phyloP scores from a whole-genome alignment of 2,329 filamentous ascomycete species.

The Nakataea oryzae region DNA sequence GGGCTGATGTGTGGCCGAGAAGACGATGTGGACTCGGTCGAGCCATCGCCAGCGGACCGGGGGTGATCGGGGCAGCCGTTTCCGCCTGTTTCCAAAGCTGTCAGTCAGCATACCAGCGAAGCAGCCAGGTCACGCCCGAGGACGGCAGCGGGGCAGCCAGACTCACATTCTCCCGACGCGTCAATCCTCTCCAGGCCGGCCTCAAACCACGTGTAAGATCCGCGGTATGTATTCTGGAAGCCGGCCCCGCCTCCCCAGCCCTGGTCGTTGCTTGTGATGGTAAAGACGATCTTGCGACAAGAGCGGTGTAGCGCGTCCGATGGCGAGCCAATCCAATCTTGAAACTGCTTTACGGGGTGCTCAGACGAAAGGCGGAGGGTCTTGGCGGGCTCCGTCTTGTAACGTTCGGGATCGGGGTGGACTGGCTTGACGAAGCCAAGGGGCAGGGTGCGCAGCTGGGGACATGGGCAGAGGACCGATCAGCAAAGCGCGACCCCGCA shows the following conservation, averaged over 20 bases:
- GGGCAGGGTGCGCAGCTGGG: constrained; percentile 27
- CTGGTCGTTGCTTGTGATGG: constrained; percentile 45
- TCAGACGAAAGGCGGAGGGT: constrained; percentile 14
- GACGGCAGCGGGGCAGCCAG: not conserved
- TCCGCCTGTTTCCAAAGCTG: not conserved
- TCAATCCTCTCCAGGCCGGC: constrained; percentile 48
- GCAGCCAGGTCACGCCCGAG: not conserved
- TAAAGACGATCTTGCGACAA: constrained; percentile 52
- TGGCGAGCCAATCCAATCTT: constrained; percentile 27
- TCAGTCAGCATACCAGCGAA: not conserved
- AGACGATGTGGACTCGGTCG: not conserved
- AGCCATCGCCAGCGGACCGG: not conserved
- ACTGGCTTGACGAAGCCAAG: constrained; percentile 24
- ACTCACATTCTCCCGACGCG: constrained; percentile 17
- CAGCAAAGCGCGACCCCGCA: not conserved
- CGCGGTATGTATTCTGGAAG: constrained; percentile 27
- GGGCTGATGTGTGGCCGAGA: not conserved
- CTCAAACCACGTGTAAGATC: constrained; percentile 54
- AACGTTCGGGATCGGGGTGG: constrained; percentile 11
- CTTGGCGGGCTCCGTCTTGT: constrained; percentile 6
- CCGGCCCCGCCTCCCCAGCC: constrained; percentile 34
- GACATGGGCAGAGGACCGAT: not conserved
- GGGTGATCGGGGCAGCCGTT: not conserved
- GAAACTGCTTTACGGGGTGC: constrained; percentile 19
- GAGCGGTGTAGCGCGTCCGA: constrained; percentile 32